Base-by-base conservation (phyloP, 306 rosid species). In the Castanopsis chinensis region DNA sequence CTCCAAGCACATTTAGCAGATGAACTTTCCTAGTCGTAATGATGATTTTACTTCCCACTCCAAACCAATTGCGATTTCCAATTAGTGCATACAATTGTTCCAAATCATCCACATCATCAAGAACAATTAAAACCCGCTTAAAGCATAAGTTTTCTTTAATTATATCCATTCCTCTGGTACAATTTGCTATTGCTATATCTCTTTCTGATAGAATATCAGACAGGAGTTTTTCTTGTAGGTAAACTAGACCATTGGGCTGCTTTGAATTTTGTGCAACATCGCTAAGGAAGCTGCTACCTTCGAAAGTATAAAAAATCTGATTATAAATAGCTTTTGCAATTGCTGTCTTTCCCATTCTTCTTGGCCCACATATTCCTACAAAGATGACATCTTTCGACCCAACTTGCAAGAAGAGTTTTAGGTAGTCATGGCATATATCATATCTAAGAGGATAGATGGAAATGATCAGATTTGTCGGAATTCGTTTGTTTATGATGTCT, bases 41-140 rank as follows among this genome's bases (percentile, higher is more conserved):
- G 73, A 79, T 79, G 68, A 79, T 73, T 37, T 79, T 79, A 72
- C 77, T 79, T 72, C 78, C 76, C 53, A 30, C 2, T 19, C 82
- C 82, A 61, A 78, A 78, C 69, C 28, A 72, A 6, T 19, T 32
- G 4, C 74, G 41, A 0, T 9, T 56, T 54, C 83, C 67, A 21
- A 61, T 17, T 17, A 79, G 20, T 32, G 57, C 72, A 72, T 63
- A 18, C 2, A 75, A 6, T 49, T 81, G 80, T 2, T 30, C 51
- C 35, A 58, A 17, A 59, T 75, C 23, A 59, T 81, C 80, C 61
- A 75, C 51, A 35, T 60, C 52, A 45, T 79, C 83, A 5, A 61
- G 55, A 61, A 79, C 73, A 73, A 79, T 5, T 2, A 79, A 51
- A 49, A 79, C 83, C 49, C 78, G 25, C 18, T 63, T 79, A 14